phyloP scores from a whole-genome alignment of 352 stramenopile species.

The Phytophthora sp. region DNA sequence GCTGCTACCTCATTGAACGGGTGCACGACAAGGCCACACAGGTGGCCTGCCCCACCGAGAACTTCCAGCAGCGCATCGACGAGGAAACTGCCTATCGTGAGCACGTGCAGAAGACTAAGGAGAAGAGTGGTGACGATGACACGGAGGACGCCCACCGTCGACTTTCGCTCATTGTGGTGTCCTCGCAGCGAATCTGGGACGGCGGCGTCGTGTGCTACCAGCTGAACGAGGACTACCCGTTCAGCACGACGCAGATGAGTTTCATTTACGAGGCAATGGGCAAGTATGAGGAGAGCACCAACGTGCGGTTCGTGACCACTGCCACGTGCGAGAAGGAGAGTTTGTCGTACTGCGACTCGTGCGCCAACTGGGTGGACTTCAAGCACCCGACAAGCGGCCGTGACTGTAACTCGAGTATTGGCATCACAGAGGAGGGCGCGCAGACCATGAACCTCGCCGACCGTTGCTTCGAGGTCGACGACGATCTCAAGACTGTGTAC shows the following conservation, averaged over 20 bases:
- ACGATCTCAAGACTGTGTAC: conserved; percentile 74
- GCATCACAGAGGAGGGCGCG: conserved; percentile 61
- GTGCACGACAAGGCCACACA: conserved; percentile 65
- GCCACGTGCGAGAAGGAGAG: conserved; percentile 53
- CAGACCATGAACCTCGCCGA: conserved; percentile 81
- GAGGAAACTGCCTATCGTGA: conserved; percentile 37
- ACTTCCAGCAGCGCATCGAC: conserved; percentile 49
- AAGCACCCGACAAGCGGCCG: conserved; percentile 72
- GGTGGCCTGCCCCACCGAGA: conserved; percentile 55
- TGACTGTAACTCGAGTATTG: conserved; percentile 83
- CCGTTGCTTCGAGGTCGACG: conserved; percentile 79
- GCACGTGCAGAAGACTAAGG: conserved; percentile 14
- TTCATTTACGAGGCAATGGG: conserved; percentile 76
- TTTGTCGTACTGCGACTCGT: conserved; percentile 65
- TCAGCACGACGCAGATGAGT: conserved; percentile 53
- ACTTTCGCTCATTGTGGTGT: conserved; percentile 71
- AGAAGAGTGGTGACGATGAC: conserved; percentile 17
- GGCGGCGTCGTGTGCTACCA: conserved; percentile 78
- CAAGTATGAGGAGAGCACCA: conserved; percentile 68
- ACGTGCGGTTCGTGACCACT: conserved; percentile 73
- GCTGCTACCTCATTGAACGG: conserved; percentile 71
- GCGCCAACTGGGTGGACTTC: conserved; percentile 77
- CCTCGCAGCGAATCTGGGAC: conserved; percentile 67
- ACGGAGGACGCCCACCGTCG: conserved; percentile 41
- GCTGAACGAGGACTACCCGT: conserved; percentile 69